These are phyloP conservation scores for Ustilago nuda DNA, from an alignment of 1,284 basidiomycete genomes.

Conservation along the genomic window DNA sequence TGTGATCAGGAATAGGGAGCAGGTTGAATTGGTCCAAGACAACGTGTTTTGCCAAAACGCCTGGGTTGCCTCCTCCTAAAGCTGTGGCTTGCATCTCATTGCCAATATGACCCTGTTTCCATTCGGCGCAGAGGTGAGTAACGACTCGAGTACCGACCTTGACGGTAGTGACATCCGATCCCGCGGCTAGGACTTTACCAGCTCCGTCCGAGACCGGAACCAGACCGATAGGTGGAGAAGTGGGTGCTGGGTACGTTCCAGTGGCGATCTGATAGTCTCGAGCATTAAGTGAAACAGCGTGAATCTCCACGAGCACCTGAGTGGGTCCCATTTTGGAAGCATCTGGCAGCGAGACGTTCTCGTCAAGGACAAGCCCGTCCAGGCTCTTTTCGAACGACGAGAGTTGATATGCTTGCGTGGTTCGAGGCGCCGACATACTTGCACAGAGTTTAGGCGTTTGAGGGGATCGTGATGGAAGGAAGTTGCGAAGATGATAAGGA, in stretches of 20 bases:
- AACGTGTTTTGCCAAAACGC: slow-evolving; percentile 31
- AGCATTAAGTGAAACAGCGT: slow-evolving; percentile 47
- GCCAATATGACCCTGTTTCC: slow-evolving; percentile 38
- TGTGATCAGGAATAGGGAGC: slow-evolving; percentile 36
- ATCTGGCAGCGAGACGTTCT: slow-evolving; percentile 19
- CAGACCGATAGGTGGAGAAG: slow-evolving; percentile 17
- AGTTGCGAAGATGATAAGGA: too few species aligned
- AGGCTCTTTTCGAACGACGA: slow-evolving; percentile 29
- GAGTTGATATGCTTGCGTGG: slow-evolving; percentile 34
- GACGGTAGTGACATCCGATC: slow-evolving; percentile 23
- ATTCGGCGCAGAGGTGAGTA: slow-evolving; percentile 35
- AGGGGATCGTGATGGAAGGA: background rate
- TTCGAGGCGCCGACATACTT: slow-evolving; percentile 19
- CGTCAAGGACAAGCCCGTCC: slow-evolving; percentile 24
- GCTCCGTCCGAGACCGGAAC: slow-evolving; percentile 45
- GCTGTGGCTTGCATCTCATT: slow-evolving; percentile 43
- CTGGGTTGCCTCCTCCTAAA: slow-evolving; percentile 30
- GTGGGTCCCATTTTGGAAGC: slow-evolving; percentile 12
- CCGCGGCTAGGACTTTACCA: slow-evolving; percentile 28
- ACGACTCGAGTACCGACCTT: slow-evolving; percentile 30
- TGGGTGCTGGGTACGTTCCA: slow-evolving; percentile 40
- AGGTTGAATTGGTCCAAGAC: slow-evolving; percentile 39
- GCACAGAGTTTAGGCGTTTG: background rate
- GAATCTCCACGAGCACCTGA: slow-evolving; percentile 33
- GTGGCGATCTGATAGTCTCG: slow-evolving; percentile 47